Conservation (phyloP, 2,329 filamentous ascomycete genomes). For the Colletotrichum orchidophilum region DNA sequence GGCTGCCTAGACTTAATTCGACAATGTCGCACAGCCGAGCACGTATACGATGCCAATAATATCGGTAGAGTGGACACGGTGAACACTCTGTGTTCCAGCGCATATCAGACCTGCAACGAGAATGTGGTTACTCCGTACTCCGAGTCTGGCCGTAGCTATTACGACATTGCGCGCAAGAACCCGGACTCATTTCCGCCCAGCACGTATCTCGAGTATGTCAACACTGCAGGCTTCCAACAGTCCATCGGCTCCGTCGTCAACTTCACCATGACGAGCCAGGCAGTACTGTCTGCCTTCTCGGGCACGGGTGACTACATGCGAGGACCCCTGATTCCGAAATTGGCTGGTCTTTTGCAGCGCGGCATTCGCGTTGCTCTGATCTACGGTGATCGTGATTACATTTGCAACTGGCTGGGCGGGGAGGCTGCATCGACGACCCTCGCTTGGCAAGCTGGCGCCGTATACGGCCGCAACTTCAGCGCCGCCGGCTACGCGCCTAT, state of each 20-base stretch:
- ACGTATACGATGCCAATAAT: constrained; percentile 30
- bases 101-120: constrained; percentile 52
- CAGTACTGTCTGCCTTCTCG: constrained; percentile 57
- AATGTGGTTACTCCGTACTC: constrained; percentile 68
- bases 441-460: constrained; percentile 55
- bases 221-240: constrained; percentile 62
- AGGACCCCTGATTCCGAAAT: constrained; percentile 65
- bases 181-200: constrained; percentile 70
- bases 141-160: constrained; percentile 62
- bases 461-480: constrained; percentile 65
- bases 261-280: constrained; percentile 60
- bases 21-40: constrained; percentile 32
- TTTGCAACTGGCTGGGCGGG: constrained; percentile 79
- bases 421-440: constrained; percentile 75
- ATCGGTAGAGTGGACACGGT: constrained; percentile 21
- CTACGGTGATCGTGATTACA: constrained; percentile 73
- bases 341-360: constrained; percentile 67
- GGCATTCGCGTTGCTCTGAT: constrained; percentile 77
- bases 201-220: constrained; percentile 72
- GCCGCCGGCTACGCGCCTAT: constrained; percentile 78
- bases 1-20: constrained; percentile 32
- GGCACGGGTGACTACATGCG: constrained; percentile 70
- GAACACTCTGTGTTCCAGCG: constrained; percentile 23
- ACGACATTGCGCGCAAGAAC: constrained; percentile 67
- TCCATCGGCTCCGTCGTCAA: constrained; percentile 68